phyloP scores from a whole-genome alignment of 441 rosid species.

The Populus trichocarpa region DNA sequence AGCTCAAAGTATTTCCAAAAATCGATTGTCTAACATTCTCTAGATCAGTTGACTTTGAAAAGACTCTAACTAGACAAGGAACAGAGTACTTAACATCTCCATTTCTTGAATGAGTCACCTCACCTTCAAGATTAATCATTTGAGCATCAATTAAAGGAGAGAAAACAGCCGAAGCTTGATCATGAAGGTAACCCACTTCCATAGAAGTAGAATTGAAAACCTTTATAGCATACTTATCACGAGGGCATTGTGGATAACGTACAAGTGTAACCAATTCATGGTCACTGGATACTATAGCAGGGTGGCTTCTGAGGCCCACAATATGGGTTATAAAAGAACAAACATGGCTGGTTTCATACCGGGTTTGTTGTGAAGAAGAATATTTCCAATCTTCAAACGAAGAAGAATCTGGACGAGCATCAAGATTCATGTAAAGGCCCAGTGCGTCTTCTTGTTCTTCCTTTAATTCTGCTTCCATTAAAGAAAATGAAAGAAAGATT shows the following conservation, averaged over 20 bases:
- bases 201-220: constrained; percentile 63
- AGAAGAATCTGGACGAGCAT: background rate
- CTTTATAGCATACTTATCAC: constrained; percentile 61
- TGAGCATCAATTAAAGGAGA: constrained; percentile 66
- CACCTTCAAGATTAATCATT: constrained; percentile 54
- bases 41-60: constrained; percentile 40
- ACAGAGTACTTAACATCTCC: constrained; percentile 38
- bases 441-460: constrained; percentile 17
- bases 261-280: constrained; percentile 75
- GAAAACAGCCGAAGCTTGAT: constrained; percentile 55
- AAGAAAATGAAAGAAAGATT: too few species aligned
- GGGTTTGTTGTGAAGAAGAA: constrained; percentile 14
- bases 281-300: constrained; percentile 52
- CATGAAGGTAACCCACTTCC: constrained; percentile 83
- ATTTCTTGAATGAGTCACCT: constrained; percentile 54
- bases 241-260: constrained; percentile 61
- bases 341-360: constrained; percentile 46
- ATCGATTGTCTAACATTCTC: constrained; percentile 31
- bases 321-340: constrained; percentile 44
- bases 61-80: constrained; percentile 64
- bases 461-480: too few species aligned
- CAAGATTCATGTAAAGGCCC: constrained; percentile 21
- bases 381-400: constrained; percentile 7
- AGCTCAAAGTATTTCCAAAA: constrained; percentile 35
- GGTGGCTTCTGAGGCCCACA: too few species aligned